These are phyloP conservation scores for Phytophthora hybrid DNA, from an alignment of 352 stramenopile species.

Conservation along the genomic window DNA sequence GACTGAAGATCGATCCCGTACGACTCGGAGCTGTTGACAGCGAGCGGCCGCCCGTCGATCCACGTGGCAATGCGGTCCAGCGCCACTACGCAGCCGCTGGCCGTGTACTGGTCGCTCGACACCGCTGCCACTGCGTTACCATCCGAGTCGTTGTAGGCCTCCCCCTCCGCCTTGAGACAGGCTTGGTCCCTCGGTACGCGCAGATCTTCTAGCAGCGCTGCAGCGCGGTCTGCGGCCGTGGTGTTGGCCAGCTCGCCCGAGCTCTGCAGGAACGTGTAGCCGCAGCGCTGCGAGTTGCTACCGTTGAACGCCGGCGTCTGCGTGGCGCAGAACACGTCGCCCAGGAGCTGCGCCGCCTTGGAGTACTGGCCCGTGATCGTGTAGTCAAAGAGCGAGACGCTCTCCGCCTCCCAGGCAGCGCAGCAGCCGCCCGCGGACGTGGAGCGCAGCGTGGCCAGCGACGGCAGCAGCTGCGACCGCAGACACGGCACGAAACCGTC, in stretches of 20 bases:
- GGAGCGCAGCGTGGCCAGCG: slow-evolving; percentile 57
- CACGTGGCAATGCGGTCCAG: slow-evolving; percentile 61
- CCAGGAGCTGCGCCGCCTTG: slow-evolving; percentile 63
- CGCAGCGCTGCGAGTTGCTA: slow-evolving; percentile 57
- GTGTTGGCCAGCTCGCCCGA: slow-evolving; percentile 39
- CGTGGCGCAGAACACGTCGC: slow-evolving; percentile 58
- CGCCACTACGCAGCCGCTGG: slow-evolving; percentile 59
- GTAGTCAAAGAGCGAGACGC: slow-evolving; percentile 61
- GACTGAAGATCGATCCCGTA: slow-evolving; percentile 45
- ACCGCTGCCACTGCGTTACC: slow-evolving; percentile 35
- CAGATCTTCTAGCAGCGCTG: slow-evolving; percentile 50
- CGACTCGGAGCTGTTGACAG: slow-evolving; percentile 38
- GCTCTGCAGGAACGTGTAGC: slow-evolving; percentile 59
- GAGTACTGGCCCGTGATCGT: slow-evolving; percentile 64
- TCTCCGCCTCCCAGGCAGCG: slow-evolving; percentile 52
- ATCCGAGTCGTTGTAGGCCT: slow-evolving; percentile 55
- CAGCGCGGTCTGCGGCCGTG: slow-evolving; percentile 43
- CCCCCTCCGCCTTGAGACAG: slow-evolving; percentile 57
- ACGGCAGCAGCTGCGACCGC: slow-evolving; percentile 58
- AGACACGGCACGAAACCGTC: slow-evolving; percentile 58
- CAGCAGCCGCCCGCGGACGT: slow-evolving; percentile 63
- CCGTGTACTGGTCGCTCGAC: slow-evolving; percentile 25
- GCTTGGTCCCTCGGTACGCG: slow-evolving; percentile 65
- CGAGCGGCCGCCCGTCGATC: slow-evolving; percentile 48
- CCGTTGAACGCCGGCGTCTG: slow-evolving; percentile 55